Evolutionary conservation across 306 rosid genomes (phyloP), one percentile per base, ranked within the genome.

Genomic region (Prunus dulcis): DNA sequence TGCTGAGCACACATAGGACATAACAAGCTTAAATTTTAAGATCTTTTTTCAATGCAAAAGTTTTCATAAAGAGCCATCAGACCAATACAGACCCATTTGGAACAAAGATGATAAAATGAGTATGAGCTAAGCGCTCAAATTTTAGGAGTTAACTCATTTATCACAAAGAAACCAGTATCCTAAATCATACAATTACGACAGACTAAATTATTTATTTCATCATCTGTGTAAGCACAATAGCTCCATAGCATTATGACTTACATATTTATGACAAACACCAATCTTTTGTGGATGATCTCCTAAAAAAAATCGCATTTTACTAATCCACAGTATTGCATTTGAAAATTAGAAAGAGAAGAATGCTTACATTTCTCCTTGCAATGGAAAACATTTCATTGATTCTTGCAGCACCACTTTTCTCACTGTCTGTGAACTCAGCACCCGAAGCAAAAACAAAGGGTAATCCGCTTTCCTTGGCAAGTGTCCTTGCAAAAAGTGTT

Each of bases 371-470:
- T 87, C 97, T 87, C 84, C 99, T 85, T 60, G 99, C 99, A 79
- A 87, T 84, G 61, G 92, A 87, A 86, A 95, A 95, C 92, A 95
- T 92, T 84, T 92, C 89, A 84, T 92, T 95, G 81, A 92, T 85
- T 84, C 89, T 84, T 77, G 99, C 93, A 57, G 90, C 92, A 71
- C 99, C 97, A 83, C 99, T 92, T 81, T 87, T 92, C 84, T 90
- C 99, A 81, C 93, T 95, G 80, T 95, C 99, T 11, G 99, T 95
- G 77, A 95, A 95, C 87, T 95, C 99, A 32, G 97, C 99, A 75
- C 99, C 99, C 0, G 99, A 90, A 80, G 99, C 97, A 81, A 90
- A 95, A 80, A 95, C 99, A 76, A 95, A 95, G 9, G 99, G 97
- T 85, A 95, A 58, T 55, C 99, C 97, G 76, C 97, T 89, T 88